Conservation (phyloP, 768 basidiomycete genomes). For the Omphalotus guepiniiformis region DNA sequence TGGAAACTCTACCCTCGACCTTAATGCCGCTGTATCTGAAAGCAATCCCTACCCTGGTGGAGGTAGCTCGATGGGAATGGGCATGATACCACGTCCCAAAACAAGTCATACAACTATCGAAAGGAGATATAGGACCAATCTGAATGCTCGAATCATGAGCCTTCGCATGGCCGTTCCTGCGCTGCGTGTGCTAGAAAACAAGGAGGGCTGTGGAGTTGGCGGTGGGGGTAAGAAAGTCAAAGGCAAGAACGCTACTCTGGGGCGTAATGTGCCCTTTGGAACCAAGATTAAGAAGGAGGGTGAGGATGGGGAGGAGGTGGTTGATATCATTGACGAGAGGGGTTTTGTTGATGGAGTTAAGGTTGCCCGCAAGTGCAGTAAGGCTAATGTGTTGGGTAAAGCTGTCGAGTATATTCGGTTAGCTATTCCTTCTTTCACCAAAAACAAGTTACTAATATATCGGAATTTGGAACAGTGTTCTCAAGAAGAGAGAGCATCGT, state of each 20-base stretch:
- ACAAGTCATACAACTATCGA: constrained; percentile 90
- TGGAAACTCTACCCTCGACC: constrained; percentile 10
- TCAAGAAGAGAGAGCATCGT: constrained; percentile 73
- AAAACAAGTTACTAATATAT: background rate
- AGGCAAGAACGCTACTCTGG: constrained; percentile 23
- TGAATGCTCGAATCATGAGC: constrained; percentile 81
- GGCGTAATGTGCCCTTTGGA: constrained; percentile 20
- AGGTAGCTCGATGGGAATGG: constrained; percentile 14
- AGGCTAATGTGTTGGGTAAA: constrained; percentile 86
- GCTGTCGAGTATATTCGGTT: constrained; percentile 85
- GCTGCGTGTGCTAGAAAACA: constrained; percentile 70
- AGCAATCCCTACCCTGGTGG: constrained; percentile 7
- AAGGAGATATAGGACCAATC: constrained; percentile 82
- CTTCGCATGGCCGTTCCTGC: constrained; percentile 81
- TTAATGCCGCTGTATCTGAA: constrained; percentile 10
- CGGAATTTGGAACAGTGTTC: constrained; percentile 44
- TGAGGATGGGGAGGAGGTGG: constrained; percentile 29
- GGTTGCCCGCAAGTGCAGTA: constrained; percentile 86
- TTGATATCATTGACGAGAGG: constrained; percentile 70
- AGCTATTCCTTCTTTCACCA: constrained; percentile 12
- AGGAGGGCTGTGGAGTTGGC: constrained; percentile 31
- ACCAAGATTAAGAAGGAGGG: constrained; percentile 25
- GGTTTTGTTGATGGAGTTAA: constrained; percentile 92
- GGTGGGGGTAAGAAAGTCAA: constrained; percentile 46
- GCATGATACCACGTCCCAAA: constrained; percentile 51